A percentile compares a stretch with the other conserved stretches of the same genome.
phyloP scores from a whole-genome alignment of 1,139 yeast genomes.

The Geotrichum reessii region DNA sequence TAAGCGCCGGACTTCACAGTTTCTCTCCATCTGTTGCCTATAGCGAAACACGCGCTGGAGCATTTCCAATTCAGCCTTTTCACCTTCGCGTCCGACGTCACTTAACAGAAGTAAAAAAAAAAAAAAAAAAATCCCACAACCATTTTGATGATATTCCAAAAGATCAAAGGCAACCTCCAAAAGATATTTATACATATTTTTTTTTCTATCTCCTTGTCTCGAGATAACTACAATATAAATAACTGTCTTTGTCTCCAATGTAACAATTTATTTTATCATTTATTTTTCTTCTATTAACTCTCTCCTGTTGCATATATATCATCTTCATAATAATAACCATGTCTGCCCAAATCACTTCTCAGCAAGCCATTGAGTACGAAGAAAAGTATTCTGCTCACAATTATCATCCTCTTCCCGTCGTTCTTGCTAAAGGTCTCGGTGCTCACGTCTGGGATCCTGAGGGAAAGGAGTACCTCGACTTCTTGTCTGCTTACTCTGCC shows the following conservation, averaged over 20 bases:
- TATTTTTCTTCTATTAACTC: background rate
- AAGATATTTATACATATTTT: background rate
- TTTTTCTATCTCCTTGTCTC: no score
- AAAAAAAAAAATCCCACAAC: background rate
- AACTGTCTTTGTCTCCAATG: background rate
- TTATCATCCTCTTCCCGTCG: slow-evolving; percentile 95
- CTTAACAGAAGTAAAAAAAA: slow-evolving; percentile 2
- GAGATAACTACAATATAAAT: background rate
- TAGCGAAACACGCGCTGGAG: slow-evolving; percentile 17
- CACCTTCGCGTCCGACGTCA: slow-evolving; percentile 7
- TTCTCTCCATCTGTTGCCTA: slow-evolving; percentile 26
- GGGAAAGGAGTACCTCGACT: slow-evolving; percentile 63
- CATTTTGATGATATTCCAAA: background rate
- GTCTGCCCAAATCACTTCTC: slow-evolving; percentile 48
- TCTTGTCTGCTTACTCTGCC: slow-evolving; percentile 90
- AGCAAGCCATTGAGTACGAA: slow-evolving; percentile 64
- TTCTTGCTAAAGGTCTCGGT: slow-evolving; percentile 76
- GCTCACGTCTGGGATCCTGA: slow-evolving; percentile 99
- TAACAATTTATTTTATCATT: background rate
- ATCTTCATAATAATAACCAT: no score
- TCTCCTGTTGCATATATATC: background rate
- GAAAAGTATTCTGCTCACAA: slow-evolving; percentile 87
- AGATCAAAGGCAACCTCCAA: background rate
- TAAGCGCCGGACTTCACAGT: background rate
- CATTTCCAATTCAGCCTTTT: background rate